Percentiles rank a stretch among this genome's conserved stretches.
phyloP scores from a whole-genome alignment of 768 basidiomycete genomes.

The Cantharellus anzutake region DNA sequence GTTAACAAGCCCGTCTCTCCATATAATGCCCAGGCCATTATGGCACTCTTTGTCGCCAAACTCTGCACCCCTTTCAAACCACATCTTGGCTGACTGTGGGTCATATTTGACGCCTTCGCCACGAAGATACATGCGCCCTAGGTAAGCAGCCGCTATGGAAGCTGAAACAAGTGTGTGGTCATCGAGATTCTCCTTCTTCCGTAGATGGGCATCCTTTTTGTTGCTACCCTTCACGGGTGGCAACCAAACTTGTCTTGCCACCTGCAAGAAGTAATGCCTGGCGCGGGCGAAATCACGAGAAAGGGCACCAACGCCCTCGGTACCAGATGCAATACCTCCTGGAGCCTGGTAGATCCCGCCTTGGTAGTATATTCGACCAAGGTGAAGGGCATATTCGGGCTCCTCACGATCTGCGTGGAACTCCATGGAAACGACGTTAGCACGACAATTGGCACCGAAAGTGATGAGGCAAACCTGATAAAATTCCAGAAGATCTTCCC shows the following conservation, averaged over 20 bases:
- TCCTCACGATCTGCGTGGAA: constrained; percentile 93
- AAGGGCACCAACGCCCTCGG: constrained; percentile 83
- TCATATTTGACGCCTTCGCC: constrained; percentile 83
- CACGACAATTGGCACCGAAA: neutral
- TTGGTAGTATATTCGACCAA: constrained; percentile 93
- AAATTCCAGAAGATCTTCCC: constrained; percentile 84
- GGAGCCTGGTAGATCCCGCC: constrained; percentile 70
- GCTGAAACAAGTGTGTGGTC: constrained; percentile 46
- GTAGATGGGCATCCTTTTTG: constrained; percentile 18
- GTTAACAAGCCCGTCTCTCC: constrained; percentile 67
- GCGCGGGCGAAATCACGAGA: constrained; percentile 62
- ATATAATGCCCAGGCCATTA: constrained; percentile 83
- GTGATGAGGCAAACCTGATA: constrained; percentile 36
- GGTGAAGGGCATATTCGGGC: constrained; percentile 69
- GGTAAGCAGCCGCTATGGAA: constrained; percentile 63
- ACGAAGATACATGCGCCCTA: constrained; percentile 85
- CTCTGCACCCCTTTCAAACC: constrained; percentile 78
- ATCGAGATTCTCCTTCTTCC: constrained; percentile 22
- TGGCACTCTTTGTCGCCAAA: constrained; percentile 74
- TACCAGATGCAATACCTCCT: constrained; percentile 72
- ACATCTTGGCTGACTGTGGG: constrained; percentile 59
- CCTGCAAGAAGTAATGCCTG: constrained; percentile 61
- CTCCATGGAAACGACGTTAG: constrained; percentile 21
- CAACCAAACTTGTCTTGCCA: constrained; percentile 78
- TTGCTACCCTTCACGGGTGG: constrained; percentile 23